Evolutionary conservation across 164 flowering plant genomes (phyloP).

Genomic region (Vitis cinerea): DNA sequence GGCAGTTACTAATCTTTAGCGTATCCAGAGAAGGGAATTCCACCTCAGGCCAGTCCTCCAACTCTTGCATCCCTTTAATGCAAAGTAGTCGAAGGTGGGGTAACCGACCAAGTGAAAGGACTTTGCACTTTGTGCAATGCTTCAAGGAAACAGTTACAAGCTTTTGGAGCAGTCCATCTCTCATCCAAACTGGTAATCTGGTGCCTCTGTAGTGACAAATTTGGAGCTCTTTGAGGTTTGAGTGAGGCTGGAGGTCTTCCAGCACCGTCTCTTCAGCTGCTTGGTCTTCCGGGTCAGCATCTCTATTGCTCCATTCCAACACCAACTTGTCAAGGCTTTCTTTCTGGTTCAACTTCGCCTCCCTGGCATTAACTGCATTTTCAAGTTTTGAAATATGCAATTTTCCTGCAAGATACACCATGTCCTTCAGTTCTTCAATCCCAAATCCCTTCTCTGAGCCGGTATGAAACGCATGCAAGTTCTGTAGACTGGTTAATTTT

Average conservation of each 20-base stretch:
- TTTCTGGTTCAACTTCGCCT: too few relatives aligned
- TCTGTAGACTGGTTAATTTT: too few relatives aligned
- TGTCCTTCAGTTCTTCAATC: too few relatives aligned
- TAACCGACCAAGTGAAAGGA: neutral
- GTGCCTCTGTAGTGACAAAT: too few relatives aligned
- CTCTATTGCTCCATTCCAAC: neutral
- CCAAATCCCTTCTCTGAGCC: too few relatives aligned
- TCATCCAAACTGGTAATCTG: too few relatives aligned
- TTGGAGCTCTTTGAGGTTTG: neutral
- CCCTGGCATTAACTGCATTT: too few relatives aligned
- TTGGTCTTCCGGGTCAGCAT: neutral
- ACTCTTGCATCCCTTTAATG: neutral
- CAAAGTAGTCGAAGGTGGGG: neutral
- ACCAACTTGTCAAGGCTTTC: neutral
- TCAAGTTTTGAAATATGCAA: too few relatives aligned
- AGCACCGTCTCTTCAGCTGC: neutral
- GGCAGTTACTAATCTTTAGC: neutral
- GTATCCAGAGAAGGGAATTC: neutral
- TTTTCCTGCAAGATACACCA: too few relatives aligned
- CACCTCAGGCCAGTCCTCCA: neutral
- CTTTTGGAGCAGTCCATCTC: neutral
- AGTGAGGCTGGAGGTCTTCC: neutral
- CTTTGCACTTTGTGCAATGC: neutral
- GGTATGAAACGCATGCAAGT: too few relatives aligned
- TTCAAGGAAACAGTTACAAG: neutral